phyloP scores from a whole-genome alignment of 2,329 filamentous ascomycete genomes.

The Myrmaecium sp. region DNA sequence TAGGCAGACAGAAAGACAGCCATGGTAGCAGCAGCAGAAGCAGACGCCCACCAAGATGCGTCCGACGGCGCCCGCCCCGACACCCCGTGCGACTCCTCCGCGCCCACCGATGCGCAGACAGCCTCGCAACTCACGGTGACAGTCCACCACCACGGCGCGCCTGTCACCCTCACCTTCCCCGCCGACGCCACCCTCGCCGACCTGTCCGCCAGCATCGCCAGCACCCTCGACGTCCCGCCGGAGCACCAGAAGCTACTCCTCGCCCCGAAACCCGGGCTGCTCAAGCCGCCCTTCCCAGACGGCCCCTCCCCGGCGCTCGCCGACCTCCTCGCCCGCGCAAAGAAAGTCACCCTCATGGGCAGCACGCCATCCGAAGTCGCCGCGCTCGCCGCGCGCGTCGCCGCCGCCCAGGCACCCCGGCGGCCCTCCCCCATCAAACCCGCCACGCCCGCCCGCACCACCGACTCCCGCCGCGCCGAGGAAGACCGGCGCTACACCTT shows the following conservation, averaged over 20 bases:
- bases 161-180: slow-evolving; percentile 31
- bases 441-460: slow-evolving; percentile 17
- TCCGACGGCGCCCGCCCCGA: not conserved
- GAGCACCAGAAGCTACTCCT: slow-evolving; percentile 52
- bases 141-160: slow-evolving; percentile 37
- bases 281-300: slow-evolving; percentile 48
- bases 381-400: slow-evolving; percentile 26
- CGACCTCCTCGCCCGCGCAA: slow-evolving; percentile 35
- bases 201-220: slow-evolving; percentile 41
- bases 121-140: slow-evolving; percentile 27
- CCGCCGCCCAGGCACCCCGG: slow-evolving; percentile 22
- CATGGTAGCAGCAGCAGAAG: no score
- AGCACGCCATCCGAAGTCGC: slow-evolving; percentile 44
- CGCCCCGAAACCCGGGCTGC: slow-evolving; percentile 45
- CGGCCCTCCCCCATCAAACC: slow-evolving; percentile 22
- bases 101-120: not conserved
- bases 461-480: slow-evolving; percentile 23
- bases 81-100: not conserved
- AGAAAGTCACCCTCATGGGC: slow-evolving; percentile 50
- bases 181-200: slow-evolving; percentile 36
- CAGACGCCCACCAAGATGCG: no score
- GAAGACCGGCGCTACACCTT: slow-evolving; percentile 67
- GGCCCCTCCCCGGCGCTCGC: slow-evolving; percentile 33
- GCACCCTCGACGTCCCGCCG: slow-evolving; percentile 39
- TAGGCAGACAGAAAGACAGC: no score